These are phyloP conservation scores for Cutaneotrichosporon cutaneum DNA, from an alignment of 1,284 basidiomycete genomes.

Conservation along the genomic window DNA sequence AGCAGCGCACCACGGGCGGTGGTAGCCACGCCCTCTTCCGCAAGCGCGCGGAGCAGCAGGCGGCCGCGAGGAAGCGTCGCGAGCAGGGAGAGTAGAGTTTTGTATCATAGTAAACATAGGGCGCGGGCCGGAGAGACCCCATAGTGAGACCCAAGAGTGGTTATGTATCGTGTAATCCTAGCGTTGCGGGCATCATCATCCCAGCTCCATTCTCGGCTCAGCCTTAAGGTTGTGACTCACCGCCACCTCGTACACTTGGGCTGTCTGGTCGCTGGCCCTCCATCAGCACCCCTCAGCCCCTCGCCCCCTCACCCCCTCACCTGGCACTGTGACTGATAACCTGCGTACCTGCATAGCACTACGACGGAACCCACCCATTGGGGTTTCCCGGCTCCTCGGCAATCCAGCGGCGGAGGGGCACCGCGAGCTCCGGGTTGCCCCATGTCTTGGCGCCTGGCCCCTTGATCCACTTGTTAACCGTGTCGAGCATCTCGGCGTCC, in stretches of 20 bases:
- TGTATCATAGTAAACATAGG: background rate
- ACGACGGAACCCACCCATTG: background rate
- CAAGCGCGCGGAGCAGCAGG: constrained; percentile 38
- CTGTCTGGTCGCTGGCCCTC: too few relatives aligned
- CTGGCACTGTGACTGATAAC: too few relatives aligned
- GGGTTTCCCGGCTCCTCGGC: background rate
- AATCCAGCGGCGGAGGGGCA: background rate
- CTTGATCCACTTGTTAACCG: background rate
- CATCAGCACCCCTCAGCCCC: background rate
- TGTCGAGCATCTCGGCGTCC: background rate
- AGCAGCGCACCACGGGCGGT: constrained; percentile 36
- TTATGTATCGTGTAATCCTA: too few relatives aligned
- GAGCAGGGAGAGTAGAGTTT: constrained; percentile 1
- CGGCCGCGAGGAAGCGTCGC: constrained; percentile 31
- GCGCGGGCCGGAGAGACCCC: background rate
- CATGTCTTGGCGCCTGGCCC: background rate
- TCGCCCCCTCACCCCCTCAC: too few relatives aligned
- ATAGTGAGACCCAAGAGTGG: background rate
- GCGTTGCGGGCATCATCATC: too few relatives aligned
- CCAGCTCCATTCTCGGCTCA: too few relatives aligned
- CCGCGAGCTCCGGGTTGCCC: background rate
- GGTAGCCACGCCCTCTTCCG: constrained; percentile 38
- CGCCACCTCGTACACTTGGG: too few relatives aligned
- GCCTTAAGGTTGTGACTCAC: too few relatives aligned
- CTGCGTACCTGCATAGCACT: background rate